Evolutionary conservation across 1,284 basidiomycete genomes (phyloP).

Genomic region (Cryptococcus deneoformans): DNA sequence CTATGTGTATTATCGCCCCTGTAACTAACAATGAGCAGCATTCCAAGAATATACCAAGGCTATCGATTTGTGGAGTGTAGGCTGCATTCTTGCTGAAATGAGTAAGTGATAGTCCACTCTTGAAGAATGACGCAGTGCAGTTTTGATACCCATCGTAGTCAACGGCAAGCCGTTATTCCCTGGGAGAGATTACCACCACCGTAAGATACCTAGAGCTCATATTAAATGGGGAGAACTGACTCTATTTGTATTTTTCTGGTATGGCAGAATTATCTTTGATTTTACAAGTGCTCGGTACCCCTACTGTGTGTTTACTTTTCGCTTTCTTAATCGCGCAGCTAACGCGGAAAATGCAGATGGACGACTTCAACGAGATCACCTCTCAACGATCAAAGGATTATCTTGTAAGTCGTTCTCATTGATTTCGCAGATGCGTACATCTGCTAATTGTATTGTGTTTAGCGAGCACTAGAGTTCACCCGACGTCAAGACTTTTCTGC

Average conservation of each 20-base stretch:
- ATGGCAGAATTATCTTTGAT: conserved; percentile 55
- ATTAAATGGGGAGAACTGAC: background rate
- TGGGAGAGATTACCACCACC: conserved; percentile 55
- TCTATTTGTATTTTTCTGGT: background rate
- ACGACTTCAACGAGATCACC: conserved; percentile 65
- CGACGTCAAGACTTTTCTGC: conserved; percentile 69
- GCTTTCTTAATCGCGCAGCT: background rate
- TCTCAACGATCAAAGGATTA: conserved; percentile 83
- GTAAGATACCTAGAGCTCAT: conserved; percentile 11
- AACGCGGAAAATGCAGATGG: conserved; percentile 43
- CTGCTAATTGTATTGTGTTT: conserved; percentile 3
- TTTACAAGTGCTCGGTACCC: conserved; percentile 59
- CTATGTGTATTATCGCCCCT: background rate
- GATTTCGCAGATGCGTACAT: background rate
- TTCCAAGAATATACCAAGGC: conserved; percentile 92
- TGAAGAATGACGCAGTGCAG: background rate
- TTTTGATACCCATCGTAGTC: conserved; percentile 43
- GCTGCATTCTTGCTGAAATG: conserved; percentile 94
- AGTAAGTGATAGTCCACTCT: conserved; percentile 33
- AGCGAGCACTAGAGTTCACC: conserved; percentile 82
- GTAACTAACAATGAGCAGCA: conserved; percentile 40
- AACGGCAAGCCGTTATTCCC: conserved; percentile 84
- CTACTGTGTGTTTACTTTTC: conserved; percentile 40
- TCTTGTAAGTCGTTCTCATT: conserved; percentile 51
- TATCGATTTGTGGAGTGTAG: conserved; percentile 91